Percentiles rank a stretch among this genome's conserved stretches.
These are phyloP conservation scores for Podosphaera aphanis DNA, from an alignment of 2,329 filamentous ascomycete genomes.

Conservation along the genomic window DNA sequence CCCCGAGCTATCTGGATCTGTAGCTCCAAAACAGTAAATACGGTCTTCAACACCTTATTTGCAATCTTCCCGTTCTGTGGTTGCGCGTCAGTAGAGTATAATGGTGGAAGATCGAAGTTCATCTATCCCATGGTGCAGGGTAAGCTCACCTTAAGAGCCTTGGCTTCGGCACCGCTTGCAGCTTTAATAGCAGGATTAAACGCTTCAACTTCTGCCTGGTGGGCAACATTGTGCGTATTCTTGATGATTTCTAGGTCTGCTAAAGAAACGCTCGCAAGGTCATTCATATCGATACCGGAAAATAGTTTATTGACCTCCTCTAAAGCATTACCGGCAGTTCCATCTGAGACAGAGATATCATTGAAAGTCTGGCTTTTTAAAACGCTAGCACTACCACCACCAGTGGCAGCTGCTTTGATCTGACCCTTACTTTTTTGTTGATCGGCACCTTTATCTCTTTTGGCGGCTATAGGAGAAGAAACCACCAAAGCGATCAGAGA, in stretches of 20 bases:
- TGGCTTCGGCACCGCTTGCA: slow-evolving; percentile 22
- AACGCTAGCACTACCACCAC: slow-evolving; percentile 11
- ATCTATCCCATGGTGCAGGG: background rate
- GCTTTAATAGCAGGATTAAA: slow-evolving; percentile 31
- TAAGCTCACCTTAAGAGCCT: slow-evolving; percentile 22
- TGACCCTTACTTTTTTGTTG: background rate
- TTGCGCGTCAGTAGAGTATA: background rate
- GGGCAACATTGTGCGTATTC: slow-evolving; percentile 27
- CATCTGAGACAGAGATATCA: slow-evolving; percentile 24
- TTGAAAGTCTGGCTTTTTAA: slow-evolving; percentile 20
- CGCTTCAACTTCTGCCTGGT: slow-evolving; percentile 27
- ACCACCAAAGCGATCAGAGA: background rate
- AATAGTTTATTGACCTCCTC: slow-evolving; percentile 22
- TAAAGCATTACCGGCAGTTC: slow-evolving; percentile 22
- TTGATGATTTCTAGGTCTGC: slow-evolving; percentile 26
- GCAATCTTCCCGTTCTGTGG: slow-evolving; percentile 29
- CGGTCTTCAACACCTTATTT: slow-evolving; percentile 36
- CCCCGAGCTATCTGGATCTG: slow-evolving; percentile 28
- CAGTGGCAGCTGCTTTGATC: slow-evolving; percentile 3
- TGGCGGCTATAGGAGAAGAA: background rate
- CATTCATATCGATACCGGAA: slow-evolving; percentile 19
- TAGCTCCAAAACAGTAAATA: slow-evolving; percentile 26
- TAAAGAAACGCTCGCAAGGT: slow-evolving; percentile 21
- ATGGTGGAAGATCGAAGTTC: background rate
- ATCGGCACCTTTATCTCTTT: background rate